Evolutionary conservation across 345 rosid genomes (phyloP).

Genomic region (Xanthoceras sorbifolium): DNA sequence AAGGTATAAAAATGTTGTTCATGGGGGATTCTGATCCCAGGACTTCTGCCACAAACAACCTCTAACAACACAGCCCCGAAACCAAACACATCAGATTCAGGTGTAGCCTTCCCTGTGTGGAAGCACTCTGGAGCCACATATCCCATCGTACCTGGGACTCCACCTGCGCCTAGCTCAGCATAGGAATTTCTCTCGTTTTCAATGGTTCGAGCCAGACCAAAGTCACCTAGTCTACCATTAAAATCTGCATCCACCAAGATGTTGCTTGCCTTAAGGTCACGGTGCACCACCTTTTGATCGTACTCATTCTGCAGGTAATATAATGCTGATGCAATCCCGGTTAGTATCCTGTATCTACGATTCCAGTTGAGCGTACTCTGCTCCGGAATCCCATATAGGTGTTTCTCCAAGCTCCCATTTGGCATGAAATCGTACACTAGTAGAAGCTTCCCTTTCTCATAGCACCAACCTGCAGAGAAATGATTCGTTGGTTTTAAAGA

Average conservation of each 20-base stretch:
- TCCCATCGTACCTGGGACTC: conserved; percentile 40
- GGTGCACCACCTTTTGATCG: conserved; percentile 46
- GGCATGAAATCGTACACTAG: conserved; percentile 58
- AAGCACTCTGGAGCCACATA: conserved; percentile 54
- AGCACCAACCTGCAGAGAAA: conserved; percentile 43
- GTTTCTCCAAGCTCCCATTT: conserved; percentile 51
- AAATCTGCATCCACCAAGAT: conserved; percentile 43
- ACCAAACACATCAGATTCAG: conserved; percentile 49
- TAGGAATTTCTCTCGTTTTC: conserved; percentile 43
- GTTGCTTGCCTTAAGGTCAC: conserved; percentile 53
- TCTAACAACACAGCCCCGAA: conserved; percentile 52
- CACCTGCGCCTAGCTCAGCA: conserved; percentile 28
- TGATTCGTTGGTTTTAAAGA: background rate
- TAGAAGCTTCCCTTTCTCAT: conserved; percentile 42
- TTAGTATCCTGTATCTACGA: conserved; percentile 33
- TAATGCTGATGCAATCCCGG: conserved; percentile 47
- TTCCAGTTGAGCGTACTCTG: conserved; percentile 30
- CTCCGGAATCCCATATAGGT: conserved; percentile 23
- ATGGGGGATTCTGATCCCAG: conserved; percentile 30
- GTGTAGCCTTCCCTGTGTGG: conserved; percentile 44
- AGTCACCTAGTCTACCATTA: conserved; percentile 45
- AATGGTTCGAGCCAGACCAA: conserved; percentile 45
- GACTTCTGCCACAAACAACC: conserved; percentile 39
- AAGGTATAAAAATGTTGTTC: conserved; percentile 24
- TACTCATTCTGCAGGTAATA: conserved; percentile 44